Base-by-base conservation (phyloP, 1,139 yeast genomes). In the Meyerozyma elateridarum region DNA sequence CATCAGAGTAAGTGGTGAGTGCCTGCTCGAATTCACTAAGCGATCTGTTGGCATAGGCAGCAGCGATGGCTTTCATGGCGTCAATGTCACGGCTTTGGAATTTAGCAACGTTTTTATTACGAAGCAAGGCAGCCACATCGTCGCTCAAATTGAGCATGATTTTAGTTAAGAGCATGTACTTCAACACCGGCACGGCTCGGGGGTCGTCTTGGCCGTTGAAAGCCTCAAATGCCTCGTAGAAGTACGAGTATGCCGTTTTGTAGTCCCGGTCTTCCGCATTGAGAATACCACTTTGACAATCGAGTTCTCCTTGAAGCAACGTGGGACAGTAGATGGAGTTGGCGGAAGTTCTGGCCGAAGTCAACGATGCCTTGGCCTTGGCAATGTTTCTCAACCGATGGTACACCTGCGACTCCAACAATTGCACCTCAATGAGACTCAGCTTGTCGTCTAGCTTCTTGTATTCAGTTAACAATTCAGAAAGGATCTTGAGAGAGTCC, bases 211-310 rank as follows among this genome's bases (percentile, higher is more conserved):
- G 74, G 20, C 73, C 61, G 46, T 71, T 71, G 60, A 75, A 91
- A 21, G 93, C 93, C 59, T 91, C 98, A 51, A 91, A 88, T 20
- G 96, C 82, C 61, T 91, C 98, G 54, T 78, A 89, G 50, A 91
- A 91, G 60, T 91, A 91, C 5, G 97, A 88, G 52, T 76, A 93
- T 7, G 97, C 96, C 5, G 98, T 93, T 54, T 87, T 85, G 64
- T 85, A 93, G 59, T 93, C 99, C 55, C 85, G 85, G 49, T 93
- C 98, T 59, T 93, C 97, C 20, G 97, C 95, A 60, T 91, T 95
- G 44, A 93, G 72, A 36, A 91, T 80, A 44, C 99, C 99, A 55
- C 94, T 81, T 79, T 89, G 91, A 61, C 88, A 76, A 56, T 93
- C 98, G 38, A 93, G 71, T 52, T 88, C 95, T 1, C 98, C 98